phyloP scores from a whole-genome alignment of 495 filamentous ascomycete species.

The Lepidopterella palustris region DNA sequence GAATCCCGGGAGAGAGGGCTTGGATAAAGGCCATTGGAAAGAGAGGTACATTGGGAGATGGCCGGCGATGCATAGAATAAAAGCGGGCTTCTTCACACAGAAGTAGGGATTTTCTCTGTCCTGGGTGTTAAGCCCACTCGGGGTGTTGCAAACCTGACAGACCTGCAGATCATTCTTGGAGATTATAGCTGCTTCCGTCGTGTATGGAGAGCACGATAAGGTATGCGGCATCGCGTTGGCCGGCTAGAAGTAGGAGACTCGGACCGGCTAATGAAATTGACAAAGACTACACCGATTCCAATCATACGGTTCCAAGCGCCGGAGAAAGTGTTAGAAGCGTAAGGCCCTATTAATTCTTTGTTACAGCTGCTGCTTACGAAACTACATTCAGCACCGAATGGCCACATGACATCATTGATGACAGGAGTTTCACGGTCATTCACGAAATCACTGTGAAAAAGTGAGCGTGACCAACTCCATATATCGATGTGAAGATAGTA shows the following conservation, averaged over 20 bases:
- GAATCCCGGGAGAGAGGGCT: constrained; percentile 20
- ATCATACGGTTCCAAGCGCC: constrained; percentile 23
- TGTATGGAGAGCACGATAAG: background rate
- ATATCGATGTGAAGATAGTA: background rate
- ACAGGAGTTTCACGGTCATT: constrained; percentile 23
- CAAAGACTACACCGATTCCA: constrained; percentile 21
- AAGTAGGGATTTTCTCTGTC: too few species aligned
- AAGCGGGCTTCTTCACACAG: constrained; percentile 29
- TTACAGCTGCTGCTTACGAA: background rate
- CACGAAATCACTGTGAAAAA: constrained; percentile 16
- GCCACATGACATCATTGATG: constrained; percentile 22
- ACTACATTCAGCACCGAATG: constrained; percentile 17
- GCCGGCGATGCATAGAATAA: constrained; percentile 25
- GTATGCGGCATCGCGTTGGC: too few species aligned
- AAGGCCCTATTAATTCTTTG: constrained; percentile 4
- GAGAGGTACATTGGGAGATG: constrained; percentile 23
- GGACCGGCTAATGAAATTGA: too few species aligned
- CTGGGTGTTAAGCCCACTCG: too few species aligned
- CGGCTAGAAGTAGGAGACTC: too few species aligned
- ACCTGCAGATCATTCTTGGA: background rate
- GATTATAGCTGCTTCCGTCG: background rate
- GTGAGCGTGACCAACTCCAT: constrained; percentile 3
- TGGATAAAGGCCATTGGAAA: constrained; percentile 9
- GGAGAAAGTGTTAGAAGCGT: constrained; percentile 18
- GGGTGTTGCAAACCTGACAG: too few species aligned